Evolutionary conservation across 371 early-diverging fungal genomes (phyloP).

Genomic region (Apophysomyces variabilis): DNA sequence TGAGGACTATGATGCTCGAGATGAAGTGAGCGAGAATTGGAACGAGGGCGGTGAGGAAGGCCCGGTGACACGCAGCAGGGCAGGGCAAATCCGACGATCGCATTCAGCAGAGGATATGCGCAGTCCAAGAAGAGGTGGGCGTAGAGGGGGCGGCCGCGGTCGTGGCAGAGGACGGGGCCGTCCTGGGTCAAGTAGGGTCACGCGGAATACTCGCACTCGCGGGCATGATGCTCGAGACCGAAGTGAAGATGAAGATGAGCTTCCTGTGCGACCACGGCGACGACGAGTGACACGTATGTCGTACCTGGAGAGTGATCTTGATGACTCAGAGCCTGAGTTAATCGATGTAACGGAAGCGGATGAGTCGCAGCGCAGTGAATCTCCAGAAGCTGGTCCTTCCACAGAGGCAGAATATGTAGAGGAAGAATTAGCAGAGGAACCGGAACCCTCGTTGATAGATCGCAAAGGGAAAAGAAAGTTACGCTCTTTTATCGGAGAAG

Average conservation of each 20-base stretch:
- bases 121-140: constrained; percentile 5
- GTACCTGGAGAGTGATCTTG: constrained; percentile 55
- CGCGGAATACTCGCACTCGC: constrained; percentile 25
- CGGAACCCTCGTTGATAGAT: constrained; percentile 14
- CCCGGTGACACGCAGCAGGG: constrained; percentile 40
- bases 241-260: constrained; percentile 36
- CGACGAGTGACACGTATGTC: constrained; percentile 41
- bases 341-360: constrained; percentile 40
- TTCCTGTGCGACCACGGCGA: constrained; percentile 51
- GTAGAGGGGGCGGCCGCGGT: constrained; percentile 11
- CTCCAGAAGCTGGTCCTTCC: constrained; percentile 22
- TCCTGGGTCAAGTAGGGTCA: constrained; percentile 16
- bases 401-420: constrained; percentile 13
- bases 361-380: constrained; percentile 30
- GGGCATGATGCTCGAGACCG: constrained; percentile 30
- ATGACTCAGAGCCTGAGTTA: constrained; percentile 41
- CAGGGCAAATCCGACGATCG: constrained; percentile 25
- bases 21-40: constrained; percentile 15
- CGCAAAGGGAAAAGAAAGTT: constrained; percentile 45
- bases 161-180: constrained; percentile 23
- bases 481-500: constrained; percentile 23
- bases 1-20: constrained; percentile 28
- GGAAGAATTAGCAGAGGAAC: not conserved
- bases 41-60: constrained; percentile 39
- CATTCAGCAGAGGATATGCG: constrained; percentile 14